Evolutionary conservation across 129 eudicot species (phyloP).

Genomic region (Saposhnikovia divaricata): DNA sequence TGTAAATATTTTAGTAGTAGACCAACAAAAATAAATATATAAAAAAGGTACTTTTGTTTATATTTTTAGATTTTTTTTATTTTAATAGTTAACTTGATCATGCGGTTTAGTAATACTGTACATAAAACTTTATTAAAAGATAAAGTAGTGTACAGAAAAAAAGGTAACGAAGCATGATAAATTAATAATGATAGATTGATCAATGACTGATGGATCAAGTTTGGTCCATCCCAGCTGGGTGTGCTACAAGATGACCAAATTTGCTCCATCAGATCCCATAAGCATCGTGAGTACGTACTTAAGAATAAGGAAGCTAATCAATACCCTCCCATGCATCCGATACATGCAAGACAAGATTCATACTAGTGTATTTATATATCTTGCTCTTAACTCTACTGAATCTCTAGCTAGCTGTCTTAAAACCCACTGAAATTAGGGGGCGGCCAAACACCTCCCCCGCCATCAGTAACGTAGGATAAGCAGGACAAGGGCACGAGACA

Average conservation of each 20-base stretch:
- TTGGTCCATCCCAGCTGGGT: slow-evolving; percentile 48
- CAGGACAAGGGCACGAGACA: slow-evolving; percentile 78
- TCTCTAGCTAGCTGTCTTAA: not conserved
- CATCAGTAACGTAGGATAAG: slow-evolving; percentile 64
- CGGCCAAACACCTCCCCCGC: slow-evolving; percentile 65
- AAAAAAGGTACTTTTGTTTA: too few species aligned
- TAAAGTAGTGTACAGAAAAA: not conserved
- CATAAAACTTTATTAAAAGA: not conserved
- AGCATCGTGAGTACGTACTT: not conserved
- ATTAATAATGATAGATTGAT: slow-evolving; percentile 1
- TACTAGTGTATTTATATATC: not conserved
- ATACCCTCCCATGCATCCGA: not conserved
- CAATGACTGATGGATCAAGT: slow-evolving; percentile 51
- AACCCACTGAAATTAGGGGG: slow-evolving; percentile 27
- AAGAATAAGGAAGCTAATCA: slow-evolving; percentile 7
- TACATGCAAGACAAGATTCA: not conserved
- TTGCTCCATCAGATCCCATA: slow-evolving; percentile 53
- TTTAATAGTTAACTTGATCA: not conserved
- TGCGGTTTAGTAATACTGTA: not conserved
- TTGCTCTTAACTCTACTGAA: not conserved
- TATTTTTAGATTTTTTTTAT: too few species aligned
- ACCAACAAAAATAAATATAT: too few species aligned
- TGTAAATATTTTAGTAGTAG: too few species aligned
- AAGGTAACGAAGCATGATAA: not conserved
- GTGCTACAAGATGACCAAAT: slow-evolving; percentile 50